Evolutionary conservation across 169 alveolate genomes (phyloP).

Genomic region (Eimeria necatrix): DNA sequence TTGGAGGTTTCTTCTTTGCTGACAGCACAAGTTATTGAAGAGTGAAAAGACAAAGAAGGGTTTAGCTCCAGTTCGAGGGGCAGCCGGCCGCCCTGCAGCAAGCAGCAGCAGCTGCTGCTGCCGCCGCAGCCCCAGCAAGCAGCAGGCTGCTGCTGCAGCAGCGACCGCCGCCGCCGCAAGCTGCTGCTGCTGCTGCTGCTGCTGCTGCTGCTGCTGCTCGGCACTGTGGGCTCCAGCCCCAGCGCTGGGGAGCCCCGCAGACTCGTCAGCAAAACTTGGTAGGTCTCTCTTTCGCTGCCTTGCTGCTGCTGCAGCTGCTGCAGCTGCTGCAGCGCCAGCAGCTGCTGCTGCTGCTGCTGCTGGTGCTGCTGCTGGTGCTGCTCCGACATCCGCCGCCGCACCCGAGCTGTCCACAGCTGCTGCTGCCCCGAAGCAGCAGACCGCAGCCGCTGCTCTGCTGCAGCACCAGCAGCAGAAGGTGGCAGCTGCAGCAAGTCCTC

Average conservation of each 20-base stretch:
- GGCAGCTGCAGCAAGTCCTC: neutral
- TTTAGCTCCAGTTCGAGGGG: neutral
- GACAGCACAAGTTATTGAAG: slow-evolving; percentile 1
- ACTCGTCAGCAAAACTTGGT: no score
- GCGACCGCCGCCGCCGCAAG: neutral
- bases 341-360: no score
- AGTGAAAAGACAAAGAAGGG: neutral
- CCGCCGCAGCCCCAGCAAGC: neutral
- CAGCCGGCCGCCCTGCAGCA: neutral
- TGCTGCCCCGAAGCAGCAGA: no score
- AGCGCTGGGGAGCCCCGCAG: no score
- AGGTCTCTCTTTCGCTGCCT: neutral
- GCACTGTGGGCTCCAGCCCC: no score
- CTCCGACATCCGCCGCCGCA: no score
- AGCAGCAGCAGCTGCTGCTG: neutral
- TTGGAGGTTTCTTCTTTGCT: slow-evolving; percentile 5
- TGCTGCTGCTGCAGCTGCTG: no score
- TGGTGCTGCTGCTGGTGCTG: no score
- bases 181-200: slow-evolving; percentile 27
- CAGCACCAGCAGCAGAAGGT: neutral
- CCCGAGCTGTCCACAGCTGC: no score
- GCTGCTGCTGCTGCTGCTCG: neutral
- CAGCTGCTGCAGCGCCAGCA: no score
- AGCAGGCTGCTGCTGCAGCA: neutral
- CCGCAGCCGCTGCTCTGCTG: neutral